These are phyloP conservation scores for Flaveria floridana DNA, from an alignment of 140 eudicot genomes.

Conservation along the genomic window DNA sequence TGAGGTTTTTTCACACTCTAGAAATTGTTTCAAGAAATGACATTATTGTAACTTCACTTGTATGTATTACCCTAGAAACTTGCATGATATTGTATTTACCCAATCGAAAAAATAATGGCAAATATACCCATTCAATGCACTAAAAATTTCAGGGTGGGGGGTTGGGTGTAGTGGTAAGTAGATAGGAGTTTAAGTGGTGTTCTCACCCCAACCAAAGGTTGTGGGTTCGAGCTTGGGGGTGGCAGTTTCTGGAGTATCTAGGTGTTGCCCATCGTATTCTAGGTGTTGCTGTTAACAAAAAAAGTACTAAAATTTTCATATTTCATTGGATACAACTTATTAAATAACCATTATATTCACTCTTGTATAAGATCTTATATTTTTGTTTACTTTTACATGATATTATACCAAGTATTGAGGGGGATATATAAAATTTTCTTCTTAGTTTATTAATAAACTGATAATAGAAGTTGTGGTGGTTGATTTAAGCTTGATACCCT, in stretches of 20 bases:
- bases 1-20: slow-evolving; percentile 54
- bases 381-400: not conserved
- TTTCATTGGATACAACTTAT: not conserved
- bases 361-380: not conserved
- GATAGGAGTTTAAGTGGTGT: too few relatives aligned
- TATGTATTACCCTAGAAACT: slow-evolving; percentile 1
- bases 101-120: not conserved
- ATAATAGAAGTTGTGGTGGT: not conserved
- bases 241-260: too few relatives aligned
- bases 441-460: not conserved
- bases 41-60: not conserved
- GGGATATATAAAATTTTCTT: not conserved
- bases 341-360: not conserved
- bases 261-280: too few relatives aligned
- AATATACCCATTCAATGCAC: not conserved
- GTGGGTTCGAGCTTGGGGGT: too few relatives aligned
- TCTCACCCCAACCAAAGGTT: too few relatives aligned
- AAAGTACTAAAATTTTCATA: not conserved
- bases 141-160: not conserved
- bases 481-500: slow-evolving; percentile 1
- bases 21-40: not conserved
- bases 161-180: too few relatives aligned
- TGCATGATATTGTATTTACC: not conserved
- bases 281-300: too few relatives aligned
- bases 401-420: not conserved